phyloP scores from a whole-genome alignment of 352 stramenopile species.

The Phytophthora aleatoria region DNA sequence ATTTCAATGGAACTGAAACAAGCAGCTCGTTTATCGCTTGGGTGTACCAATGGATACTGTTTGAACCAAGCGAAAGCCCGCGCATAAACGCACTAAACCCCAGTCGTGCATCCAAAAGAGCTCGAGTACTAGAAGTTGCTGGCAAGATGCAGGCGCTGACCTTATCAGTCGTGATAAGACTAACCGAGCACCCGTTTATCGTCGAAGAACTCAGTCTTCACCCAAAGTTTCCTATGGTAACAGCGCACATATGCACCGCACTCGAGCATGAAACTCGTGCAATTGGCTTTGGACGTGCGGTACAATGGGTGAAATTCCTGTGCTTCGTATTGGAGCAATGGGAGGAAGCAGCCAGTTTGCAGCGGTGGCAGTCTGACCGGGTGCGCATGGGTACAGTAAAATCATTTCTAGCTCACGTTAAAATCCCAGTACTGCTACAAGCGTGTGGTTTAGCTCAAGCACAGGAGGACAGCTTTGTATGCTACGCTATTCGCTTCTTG shows the following conservation, averaged over 20 bases:
- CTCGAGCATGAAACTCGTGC: neutral
- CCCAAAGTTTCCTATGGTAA: constrained; percentile 4
- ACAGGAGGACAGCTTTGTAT: constrained; percentile 1
- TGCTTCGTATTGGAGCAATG: constrained; percentile 24
- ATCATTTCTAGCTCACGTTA: neutral
- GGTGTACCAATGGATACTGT: constrained; percentile 20
- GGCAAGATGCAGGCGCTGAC: constrained; percentile 1
- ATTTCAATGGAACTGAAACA: neutral
- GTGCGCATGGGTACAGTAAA: neutral
- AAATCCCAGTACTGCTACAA: constrained; percentile 10
- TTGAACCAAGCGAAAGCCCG: constrained; percentile 3
- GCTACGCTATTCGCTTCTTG: constrained; percentile 14
- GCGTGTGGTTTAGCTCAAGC: neutral
- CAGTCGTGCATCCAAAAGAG: constrained; percentile 3
- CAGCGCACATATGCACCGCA: constrained; percentile 12
- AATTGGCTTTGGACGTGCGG: neutral
- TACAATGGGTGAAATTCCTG: constrained; percentile 15
- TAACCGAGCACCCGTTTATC: constrained; percentile 12
- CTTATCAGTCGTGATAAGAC: constrained; percentile 1
- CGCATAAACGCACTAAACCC: neutral
- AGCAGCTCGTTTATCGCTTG: constrained; percentile 8
- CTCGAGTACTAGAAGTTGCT: neutral
- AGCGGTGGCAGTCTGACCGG: neutral
- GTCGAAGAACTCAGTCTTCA: constrained; percentile 9
- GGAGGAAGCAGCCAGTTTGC: neutral